Conservation (phyloP, 1,139 yeast genomes). For the Protomyces macrosporus region DNA sequence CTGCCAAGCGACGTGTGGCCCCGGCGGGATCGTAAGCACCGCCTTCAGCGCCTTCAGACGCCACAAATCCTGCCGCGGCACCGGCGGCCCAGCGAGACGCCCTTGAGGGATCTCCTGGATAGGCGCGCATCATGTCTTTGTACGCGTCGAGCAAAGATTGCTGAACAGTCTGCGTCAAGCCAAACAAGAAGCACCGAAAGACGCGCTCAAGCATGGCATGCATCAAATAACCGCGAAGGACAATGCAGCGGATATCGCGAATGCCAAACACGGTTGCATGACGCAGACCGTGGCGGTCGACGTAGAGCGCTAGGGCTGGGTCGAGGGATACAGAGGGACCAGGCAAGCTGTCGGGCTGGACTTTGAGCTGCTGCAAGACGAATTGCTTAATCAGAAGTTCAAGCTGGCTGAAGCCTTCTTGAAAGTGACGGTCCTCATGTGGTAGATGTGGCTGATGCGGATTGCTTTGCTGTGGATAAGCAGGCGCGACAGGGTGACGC, state of each 20-base stretch:
- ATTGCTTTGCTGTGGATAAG: background rate
- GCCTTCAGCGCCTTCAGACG: background rate
- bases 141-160: constrained; percentile 6
- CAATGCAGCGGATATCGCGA: constrained; percentile 23
- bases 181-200: constrained; percentile 18
- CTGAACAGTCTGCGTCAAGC: background rate
- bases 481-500: background rate
- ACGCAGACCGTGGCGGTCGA: constrained; percentile 1
- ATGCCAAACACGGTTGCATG: constrained; percentile 14
- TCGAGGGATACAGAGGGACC: background rate
- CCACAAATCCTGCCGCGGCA: background rate
- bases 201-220: constrained; percentile 17
- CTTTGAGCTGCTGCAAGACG: constrained; percentile 1
- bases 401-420: constrained; percentile 3
- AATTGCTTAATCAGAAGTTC: constrained; percentile 3
- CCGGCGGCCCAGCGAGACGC: constrained; percentile 20
- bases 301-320: constrained; percentile 4
- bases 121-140: constrained; percentile 4
- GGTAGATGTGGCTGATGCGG: background rate
- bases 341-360: constrained; percentile 7
- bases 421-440: constrained; percentile 12
- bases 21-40: background rate
- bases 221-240: constrained; percentile 21
- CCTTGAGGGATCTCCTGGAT: background rate
- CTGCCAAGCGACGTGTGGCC: background rate